These are phyloP conservation scores for Candida khao-thaluensis DNA, from an alignment of 805 yeast species.

Conservation along the genomic window DNA sequence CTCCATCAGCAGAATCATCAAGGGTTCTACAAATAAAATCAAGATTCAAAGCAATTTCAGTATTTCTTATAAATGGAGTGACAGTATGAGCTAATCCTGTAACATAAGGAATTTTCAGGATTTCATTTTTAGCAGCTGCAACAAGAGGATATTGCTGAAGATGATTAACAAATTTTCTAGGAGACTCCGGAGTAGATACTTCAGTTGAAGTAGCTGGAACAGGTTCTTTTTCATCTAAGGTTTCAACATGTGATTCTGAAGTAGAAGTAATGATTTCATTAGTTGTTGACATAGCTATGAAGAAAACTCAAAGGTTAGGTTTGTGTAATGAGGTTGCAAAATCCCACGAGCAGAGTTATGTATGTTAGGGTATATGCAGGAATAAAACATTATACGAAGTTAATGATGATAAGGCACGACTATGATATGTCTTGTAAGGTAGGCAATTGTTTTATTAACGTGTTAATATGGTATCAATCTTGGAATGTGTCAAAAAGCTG, in stretches of 20 bases:
- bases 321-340: conserved; percentile 5
- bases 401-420: too few relatives aligned
- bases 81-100: conserved; percentile 4
- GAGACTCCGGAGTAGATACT: neutral
- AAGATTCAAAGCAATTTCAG: conserved; percentile 4
- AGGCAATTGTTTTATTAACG: too few relatives aligned
- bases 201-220: neutral
- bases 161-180: conserved; percentile 12
- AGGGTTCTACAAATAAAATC: conserved; percentile 50
- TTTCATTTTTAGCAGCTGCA: conserved; percentile 9
- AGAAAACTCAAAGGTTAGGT: neutral
- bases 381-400: too few relatives aligned
- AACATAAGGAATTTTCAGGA: conserved; percentile 10
- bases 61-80: conserved; percentile 4
- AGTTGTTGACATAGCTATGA: conserved; percentile 1
- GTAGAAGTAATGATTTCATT: neutral
- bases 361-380: neutral
- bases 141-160: conserved; percentile 16
- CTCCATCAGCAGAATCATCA: conserved; percentile 48
- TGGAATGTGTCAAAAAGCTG: too few relatives aligned
- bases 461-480: too few relatives aligned
- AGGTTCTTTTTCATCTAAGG: too few relatives aligned
- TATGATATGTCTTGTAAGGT: too few relatives aligned
- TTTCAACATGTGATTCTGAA: neutral
- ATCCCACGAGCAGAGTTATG: neutral